Conservation (phyloP, 2,329 filamentous ascomycete species). For the Juglanconis sp. region DNA sequence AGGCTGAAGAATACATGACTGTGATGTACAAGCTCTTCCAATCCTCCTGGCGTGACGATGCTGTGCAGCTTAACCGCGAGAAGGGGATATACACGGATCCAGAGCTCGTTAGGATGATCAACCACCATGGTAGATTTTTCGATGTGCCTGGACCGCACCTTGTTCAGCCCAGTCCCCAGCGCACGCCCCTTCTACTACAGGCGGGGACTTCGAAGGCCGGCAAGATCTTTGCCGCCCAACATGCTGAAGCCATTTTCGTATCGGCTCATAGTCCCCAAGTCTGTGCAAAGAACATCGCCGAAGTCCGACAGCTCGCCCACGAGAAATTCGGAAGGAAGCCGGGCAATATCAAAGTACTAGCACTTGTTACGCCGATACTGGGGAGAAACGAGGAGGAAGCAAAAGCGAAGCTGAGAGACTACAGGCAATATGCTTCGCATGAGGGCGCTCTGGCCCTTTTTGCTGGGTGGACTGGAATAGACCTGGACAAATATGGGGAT, state of each 20-base stretch:
- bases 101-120: constrained; percentile 56
- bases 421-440: constrained; percentile 54
- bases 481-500: constrained; percentile 38
- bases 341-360: constrained; percentile 63
- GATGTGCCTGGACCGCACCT: constrained; percentile 57
- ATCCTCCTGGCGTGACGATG: constrained; percentile 55
- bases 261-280: constrained; percentile 62
- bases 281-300: constrained; percentile 58
- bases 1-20: constrained; percentile 60
- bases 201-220: constrained; percentile 66
- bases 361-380: constrained; percentile 62
- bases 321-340: constrained; percentile 55
- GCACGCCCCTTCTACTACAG: constrained; percentile 67
- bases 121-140: constrained; percentile 58
- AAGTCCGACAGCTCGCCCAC: constrained; percentile 56
- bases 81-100: constrained; percentile 58
- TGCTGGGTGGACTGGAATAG: constrained; percentile 68
- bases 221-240: constrained; percentile 64
- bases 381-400: constrained; percentile 66
- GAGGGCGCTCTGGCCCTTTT: constrained; percentile 69
- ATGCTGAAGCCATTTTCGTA: constrained; percentile 67
- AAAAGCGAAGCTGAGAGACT: constrained; percentile 59
- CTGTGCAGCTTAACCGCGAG: constrained; percentile 49
- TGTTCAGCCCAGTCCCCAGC: constrained; percentile 63
- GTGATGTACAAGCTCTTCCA: constrained; percentile 54